Conservation (phyloP, 176 grass and related monocot species). For the Echinochloa phyllopogon region DNA sequence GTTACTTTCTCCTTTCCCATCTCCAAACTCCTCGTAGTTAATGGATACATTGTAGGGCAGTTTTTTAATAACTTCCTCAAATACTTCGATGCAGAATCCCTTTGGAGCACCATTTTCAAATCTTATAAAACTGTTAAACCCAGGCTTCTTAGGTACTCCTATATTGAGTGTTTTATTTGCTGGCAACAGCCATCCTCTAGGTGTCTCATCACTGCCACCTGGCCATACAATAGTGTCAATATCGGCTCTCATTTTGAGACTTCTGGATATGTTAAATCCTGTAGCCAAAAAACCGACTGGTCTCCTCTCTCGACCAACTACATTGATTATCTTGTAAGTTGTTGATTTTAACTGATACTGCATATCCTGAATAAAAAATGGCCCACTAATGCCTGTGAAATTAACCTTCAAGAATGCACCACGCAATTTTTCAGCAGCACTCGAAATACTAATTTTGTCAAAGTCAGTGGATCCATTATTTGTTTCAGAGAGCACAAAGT, state of each 20-base stretch:
- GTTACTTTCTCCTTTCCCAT: conserved; percentile 46
- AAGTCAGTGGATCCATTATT: conserved; percentile 58
- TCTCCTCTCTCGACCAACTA: conserved; percentile 17
- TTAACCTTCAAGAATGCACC: conserved; percentile 38
- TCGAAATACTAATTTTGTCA: conserved; percentile 49
- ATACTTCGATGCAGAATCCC: conserved; percentile 63
- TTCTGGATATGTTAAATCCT: conserved; percentile 20
- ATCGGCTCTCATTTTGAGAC: conserved; percentile 11
- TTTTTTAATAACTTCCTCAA: conserved; percentile 44
- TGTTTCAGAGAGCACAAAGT: conserved; percentile 32
- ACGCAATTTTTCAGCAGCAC: conserved; percentile 41
- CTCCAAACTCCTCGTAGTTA: conserved; percentile 22
- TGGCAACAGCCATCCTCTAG: conserved; percentile 83
- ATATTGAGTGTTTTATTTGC: conserved; percentile 41
- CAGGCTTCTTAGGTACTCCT: conserved; percentile 63
- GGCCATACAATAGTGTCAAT: conserved; percentile 58
- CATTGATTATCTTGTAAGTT: conserved; percentile 65
- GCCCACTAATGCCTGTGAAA: conserved; percentile 52
- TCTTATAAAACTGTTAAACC: conserved; percentile 54
- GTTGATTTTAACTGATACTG: conserved; percentile 63
- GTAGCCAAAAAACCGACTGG: conserved; percentile 55
- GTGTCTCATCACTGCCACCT: conserved; percentile 13
- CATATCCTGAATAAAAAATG: conserved; percentile 57
- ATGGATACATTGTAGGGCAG: conserved; percentile 44
- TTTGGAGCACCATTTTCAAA: neutral